A percentile compares a stretch with the other conserved stretches of the same genome.
Evolutionary conservation across 2,329 filamentous ascomycete species (phyloP).

Genomic region (Catunica adiposa): DNA sequence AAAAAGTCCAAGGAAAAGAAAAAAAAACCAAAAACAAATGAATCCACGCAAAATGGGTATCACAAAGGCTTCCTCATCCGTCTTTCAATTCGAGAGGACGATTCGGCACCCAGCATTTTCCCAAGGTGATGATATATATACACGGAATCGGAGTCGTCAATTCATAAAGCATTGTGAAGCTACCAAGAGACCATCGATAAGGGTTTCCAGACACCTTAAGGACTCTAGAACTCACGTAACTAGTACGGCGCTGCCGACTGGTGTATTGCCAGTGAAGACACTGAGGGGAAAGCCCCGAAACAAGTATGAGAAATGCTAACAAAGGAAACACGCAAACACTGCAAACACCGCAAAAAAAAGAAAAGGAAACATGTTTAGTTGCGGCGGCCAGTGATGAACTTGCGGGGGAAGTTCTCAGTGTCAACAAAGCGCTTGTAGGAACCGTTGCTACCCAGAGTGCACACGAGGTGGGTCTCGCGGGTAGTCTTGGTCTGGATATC

Average conservation of each 20-base stretch:
- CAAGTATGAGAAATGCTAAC: no score
- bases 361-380: background rate
- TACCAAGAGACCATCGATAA: no score
- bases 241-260: no score
- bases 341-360: background rate
- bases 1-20: background rate
- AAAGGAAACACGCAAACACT: no score
- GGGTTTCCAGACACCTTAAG: no score
- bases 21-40: background rate
- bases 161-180: no score
- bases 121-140: no score
- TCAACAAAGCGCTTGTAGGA: conserved; percentile 13
- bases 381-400: conserved; percentile 11
- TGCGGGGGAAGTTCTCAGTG: conserved; percentile 8
- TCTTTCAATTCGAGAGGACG: background rate
- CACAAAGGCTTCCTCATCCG: background rate
- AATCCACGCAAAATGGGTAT: background rate
- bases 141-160: no score
- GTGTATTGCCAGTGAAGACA: no score
- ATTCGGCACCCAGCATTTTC: no score
- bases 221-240: no score
- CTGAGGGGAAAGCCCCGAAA: no score
- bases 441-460: conserved; percentile 27
- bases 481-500: conserved; percentile 41
- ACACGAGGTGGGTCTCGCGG: conserved; percentile 31